A percentile compares a stretch with the other conserved stretches of the same genome.
These are phyloP conservation scores for Hevea brasiliensis DNA, from an alignment of 345 rosid species.

Conservation along the genomic window DNA sequence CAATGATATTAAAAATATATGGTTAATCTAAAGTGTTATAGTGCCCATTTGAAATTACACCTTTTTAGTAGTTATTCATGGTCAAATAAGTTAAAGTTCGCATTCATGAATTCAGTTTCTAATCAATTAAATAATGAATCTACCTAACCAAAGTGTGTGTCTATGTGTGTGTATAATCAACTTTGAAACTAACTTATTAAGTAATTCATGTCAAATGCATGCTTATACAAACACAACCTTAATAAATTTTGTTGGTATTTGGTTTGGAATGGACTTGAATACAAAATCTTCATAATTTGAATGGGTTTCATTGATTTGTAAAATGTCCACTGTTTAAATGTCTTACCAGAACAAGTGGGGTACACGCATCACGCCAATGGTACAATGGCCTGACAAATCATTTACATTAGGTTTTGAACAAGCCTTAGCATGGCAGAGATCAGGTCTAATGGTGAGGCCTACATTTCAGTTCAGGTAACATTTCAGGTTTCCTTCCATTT, in stretches of 20 bases:
- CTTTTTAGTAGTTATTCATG: no score
- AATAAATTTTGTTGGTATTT: neutral
- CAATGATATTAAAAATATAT: no score
- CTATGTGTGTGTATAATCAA: no score
- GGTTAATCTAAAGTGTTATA: no score
- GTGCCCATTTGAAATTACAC: no score
- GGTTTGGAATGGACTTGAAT: constrained; percentile 2
- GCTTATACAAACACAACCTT: no score
- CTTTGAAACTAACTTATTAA: no score
- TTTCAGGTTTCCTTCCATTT: neutral
- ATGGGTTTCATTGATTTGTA: neutral
- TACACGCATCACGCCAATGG: constrained; percentile 76
- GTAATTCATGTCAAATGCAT: no score
- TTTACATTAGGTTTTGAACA: constrained; percentile 68
- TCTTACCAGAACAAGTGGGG: constrained; percentile 80
- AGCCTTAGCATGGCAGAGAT: constrained; percentile 87
- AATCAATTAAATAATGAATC: no score
- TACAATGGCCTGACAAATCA: constrained; percentile 94
- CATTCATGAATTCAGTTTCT: no score
- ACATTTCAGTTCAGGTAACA: constrained; percentile 75
- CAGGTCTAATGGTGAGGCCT: constrained; percentile 90
- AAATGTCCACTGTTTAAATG: constrained; percentile 14
- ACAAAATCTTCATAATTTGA: neutral
- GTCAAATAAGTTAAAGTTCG: no score
- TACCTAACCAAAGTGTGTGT: no score